Base-by-base conservation (phyloP, 1,139 yeast species). In the Pneumocystis murina region DNA sequence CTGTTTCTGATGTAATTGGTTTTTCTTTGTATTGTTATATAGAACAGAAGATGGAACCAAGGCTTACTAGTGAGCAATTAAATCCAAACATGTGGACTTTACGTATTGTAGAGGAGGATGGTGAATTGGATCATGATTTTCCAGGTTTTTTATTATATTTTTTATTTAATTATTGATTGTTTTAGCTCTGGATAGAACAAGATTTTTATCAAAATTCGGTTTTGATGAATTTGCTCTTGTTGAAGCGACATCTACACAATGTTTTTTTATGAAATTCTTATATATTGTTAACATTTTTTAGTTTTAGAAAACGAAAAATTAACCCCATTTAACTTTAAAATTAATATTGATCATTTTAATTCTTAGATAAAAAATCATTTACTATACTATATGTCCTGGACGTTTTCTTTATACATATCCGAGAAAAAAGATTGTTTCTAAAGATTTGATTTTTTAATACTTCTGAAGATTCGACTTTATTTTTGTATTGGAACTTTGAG, bases 161-260 rank as follows among this genome's bases (percentile, higher is more conserved):
- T 24, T 17, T 36, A 7, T 58, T 58, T 40, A 30, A 20, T 58
- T 16, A 14, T 24, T 28, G 8, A 30, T 10, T 48, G 7, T 8
- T 48, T 4, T 30, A 0, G 79, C 80, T 0, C 68, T 78, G 38
- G 80, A 78, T 63, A 69, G 80, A 35, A 71, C 74, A 6, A 67
- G 80, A 39, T 71, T 73, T 28, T 71, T 78, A 12, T 73, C 77
- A 8, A 76, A 78, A 6, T 78, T 76, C 66, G 72, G 77, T 7
- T 77, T 75, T 64, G 80, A 78, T 63, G 80, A 78, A 66, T 76
- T 78, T 70, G 80, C 80, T 7, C 68, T 78, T 40, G 79, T 77
- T 1, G 70, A 69, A 61, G 79, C 79, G 1, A 71, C 77, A 4
- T 70, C 72, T 4, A 70, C 67, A 10, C 78, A 76, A 68, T 68